Evolutionary conservation across 2,329 filamentous ascomycete genomes (phyloP).

Genomic region (Ustulina deusta): DNA sequence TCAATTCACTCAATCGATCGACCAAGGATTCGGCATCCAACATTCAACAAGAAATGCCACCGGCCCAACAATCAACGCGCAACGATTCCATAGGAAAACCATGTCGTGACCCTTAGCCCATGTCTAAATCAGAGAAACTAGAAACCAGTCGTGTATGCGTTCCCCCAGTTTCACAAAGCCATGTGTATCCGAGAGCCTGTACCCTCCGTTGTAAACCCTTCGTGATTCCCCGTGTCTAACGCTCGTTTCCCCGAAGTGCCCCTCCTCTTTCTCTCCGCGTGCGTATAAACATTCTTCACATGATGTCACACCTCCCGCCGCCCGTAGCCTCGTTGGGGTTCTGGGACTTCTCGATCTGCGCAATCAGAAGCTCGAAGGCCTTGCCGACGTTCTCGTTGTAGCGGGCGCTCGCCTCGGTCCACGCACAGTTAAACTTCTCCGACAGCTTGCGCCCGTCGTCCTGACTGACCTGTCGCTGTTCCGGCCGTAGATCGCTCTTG

Average conservation of each 20-base stretch:
- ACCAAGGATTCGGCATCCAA: conserved; percentile 12
- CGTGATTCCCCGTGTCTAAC: neutral
- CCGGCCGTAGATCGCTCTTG: conserved; percentile 92
- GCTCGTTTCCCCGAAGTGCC: neutral
- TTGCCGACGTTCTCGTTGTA: conserved; percentile 94
- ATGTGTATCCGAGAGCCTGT: conserved; percentile 21
- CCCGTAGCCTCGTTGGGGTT: conserved; percentile 87
- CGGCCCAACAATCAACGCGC: neutral
- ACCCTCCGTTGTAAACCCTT: neutral
- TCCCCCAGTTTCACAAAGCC: conserved; percentile 10
- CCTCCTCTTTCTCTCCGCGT: neutral
- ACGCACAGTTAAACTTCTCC: conserved; percentile 90
- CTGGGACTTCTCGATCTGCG: conserved; percentile 92
- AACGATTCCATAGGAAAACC: neutral
- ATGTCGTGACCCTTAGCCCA: conserved; percentile 26
- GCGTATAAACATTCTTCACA: conserved; percentile 68
- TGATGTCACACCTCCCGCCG: conserved; percentile 83
- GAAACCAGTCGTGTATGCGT: conserved; percentile 22
- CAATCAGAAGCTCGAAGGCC: conserved; percentile 94
- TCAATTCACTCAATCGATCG: neutral
- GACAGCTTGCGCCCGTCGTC: conserved; percentile 88
- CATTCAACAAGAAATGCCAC: neutral
- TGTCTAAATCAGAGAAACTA: conserved; percentile 26
- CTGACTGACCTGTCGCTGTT: conserved; percentile 88
- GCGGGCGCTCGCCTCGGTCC: conserved; percentile 93